Conservation (phyloP, 768 basidiomycete genomes). For the Galerina sulciceps region DNA sequence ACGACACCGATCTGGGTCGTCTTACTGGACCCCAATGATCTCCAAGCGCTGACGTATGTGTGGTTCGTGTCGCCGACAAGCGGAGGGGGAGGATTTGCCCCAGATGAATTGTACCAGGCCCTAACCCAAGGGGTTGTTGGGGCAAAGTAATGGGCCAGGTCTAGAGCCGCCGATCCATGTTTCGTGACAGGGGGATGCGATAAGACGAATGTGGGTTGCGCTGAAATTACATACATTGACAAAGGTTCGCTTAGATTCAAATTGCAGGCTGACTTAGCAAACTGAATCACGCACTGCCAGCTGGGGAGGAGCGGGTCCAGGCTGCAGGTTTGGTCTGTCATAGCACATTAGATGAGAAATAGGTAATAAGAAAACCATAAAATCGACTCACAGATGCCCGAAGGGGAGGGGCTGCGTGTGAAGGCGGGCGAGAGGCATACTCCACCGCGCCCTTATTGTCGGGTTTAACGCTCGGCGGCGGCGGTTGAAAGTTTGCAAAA, state of each 20-base stretch:
- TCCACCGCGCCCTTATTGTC: conserved; percentile 10
- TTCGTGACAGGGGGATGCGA: conserved; percentile 27
- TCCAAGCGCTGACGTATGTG: conserved; percentile 30
- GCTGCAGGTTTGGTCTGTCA: conserved; percentile 30
- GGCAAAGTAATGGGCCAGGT: conserved; percentile 49
- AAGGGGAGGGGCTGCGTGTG: conserved; percentile 24
- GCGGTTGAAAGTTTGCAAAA: conserved; percentile 50
- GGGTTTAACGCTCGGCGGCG: conserved; percentile 15
- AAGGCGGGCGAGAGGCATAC: conserved; percentile 4
- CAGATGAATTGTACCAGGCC: conserved; percentile 42
- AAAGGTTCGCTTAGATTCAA: not conserved
- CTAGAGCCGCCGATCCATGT: conserved; percentile 36
- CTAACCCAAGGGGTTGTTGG: conserved; percentile 43
- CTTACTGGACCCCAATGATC: conserved; percentile 30
- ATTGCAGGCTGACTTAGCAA: not conserved
- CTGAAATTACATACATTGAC: not conserved
- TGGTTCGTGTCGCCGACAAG: conserved; percentile 29
- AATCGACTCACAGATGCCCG: conserved; percentile 23
- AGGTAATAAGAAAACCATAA: not conserved
- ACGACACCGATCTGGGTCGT: conserved; percentile 40
- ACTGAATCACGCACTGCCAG: conserved; percentile 27
- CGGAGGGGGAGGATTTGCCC: conserved; percentile 37
- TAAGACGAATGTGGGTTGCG: conserved; percentile 16
- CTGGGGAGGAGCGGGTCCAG: conserved; percentile 22
- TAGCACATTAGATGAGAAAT: not conserved